These are phyloP conservation scores for Chamaecrista fasciculata DNA, from an alignment of 306 rosid species.

Conservation along the genomic window DNA sequence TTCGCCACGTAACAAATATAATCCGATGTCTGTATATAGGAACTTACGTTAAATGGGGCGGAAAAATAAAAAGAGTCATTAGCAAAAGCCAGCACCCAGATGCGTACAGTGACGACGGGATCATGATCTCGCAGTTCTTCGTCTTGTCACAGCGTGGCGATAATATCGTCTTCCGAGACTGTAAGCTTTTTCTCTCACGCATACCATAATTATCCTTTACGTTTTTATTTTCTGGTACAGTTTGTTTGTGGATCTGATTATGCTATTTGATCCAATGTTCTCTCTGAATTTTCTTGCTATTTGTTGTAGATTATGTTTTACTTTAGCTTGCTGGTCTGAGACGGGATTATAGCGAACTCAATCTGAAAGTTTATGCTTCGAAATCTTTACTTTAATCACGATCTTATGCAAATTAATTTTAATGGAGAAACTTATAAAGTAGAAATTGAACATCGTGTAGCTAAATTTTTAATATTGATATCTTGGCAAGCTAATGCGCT, in stretches of 20 bases:
- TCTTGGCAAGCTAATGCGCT: not conserved
- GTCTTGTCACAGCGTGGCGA: slow-evolving; percentile 51
- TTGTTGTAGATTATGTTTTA: not conserved
- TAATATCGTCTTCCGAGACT: slow-evolving; percentile 53
- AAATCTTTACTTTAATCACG: slow-evolving; percentile 30
- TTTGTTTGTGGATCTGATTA: slow-evolving; percentile 32
- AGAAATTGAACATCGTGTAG: not conserved
- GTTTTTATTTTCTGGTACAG: not conserved
- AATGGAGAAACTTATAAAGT: not conserved
- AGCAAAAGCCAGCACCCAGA: not conserved
- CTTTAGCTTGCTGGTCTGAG: slow-evolving; percentile 13
- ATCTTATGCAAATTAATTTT: not conserved
- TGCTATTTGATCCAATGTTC: slow-evolving; percentile 28
- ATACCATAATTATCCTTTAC: not conserved
- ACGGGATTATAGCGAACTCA: not conserved
- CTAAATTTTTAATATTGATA: not conserved
- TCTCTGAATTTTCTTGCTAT: not conserved
- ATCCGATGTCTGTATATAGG: not conserved
- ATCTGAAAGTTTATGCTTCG: slow-evolving; percentile 24
- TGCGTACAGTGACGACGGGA: not conserved
- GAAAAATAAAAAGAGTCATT: slow-evolving; percentile 9
- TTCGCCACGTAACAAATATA: not conserved
- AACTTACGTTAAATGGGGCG: not conserved
- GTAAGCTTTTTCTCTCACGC: slow-evolving; percentile 31
- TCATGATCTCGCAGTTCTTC: slow-evolving; percentile 54